These are phyloP conservation scores for Harringtonia lauricola DNA, from an alignment of 2,329 filamentous ascomycete species.

Conservation along the genomic window DNA sequence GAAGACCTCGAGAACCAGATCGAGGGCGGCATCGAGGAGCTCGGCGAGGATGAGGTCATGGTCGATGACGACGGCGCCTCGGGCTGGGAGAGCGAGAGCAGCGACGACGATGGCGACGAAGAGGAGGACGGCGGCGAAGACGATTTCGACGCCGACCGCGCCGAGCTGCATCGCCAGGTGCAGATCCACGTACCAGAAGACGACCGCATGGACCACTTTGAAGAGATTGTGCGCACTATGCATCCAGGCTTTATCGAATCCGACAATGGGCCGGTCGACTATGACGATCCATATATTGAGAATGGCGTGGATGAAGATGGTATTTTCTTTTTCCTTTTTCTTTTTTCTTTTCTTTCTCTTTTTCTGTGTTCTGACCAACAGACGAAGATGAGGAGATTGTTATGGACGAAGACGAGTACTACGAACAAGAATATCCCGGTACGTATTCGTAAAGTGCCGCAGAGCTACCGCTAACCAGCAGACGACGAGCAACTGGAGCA, in stretches of 20 bases:
- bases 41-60: slow-evolving; percentile 48
- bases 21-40: slow-evolving; percentile 47
- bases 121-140: slow-evolving; percentile 43
- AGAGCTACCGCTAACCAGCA: too few relatives aligned
- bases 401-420: slow-evolving; percentile 55
- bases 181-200: slow-evolving; percentile 35
- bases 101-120: slow-evolving; percentile 42
- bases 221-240: slow-evolving; percentile 10
- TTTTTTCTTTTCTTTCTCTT: too few relatives aligned
- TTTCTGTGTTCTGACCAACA: too few relatives aligned
- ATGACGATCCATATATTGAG: slow-evolving; percentile 41
- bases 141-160: slow-evolving; percentile 32
- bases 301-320: slow-evolving; percentile 51
- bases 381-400: slow-evolving; percentile 61
- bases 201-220: slow-evolving; percentile 21
- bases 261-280: slow-evolving; percentile 37
- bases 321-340: too few relatives aligned
- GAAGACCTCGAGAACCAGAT: slow-evolving; percentile 37
- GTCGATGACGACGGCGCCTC: slow-evolving; percentile 49
- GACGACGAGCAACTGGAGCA: slow-evolving; percentile 32
- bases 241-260: slow-evolving; percentile 14
- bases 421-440: slow-evolving; percentile 44
- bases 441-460: too few relatives aligned
- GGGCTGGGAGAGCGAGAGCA: slow-evolving; percentile 49
- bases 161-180: slow-evolving; percentile 14